Base-by-base conservation (phyloP, 352 stramenopile genomes). In the Pythium rhizo-oryzae region DNA sequence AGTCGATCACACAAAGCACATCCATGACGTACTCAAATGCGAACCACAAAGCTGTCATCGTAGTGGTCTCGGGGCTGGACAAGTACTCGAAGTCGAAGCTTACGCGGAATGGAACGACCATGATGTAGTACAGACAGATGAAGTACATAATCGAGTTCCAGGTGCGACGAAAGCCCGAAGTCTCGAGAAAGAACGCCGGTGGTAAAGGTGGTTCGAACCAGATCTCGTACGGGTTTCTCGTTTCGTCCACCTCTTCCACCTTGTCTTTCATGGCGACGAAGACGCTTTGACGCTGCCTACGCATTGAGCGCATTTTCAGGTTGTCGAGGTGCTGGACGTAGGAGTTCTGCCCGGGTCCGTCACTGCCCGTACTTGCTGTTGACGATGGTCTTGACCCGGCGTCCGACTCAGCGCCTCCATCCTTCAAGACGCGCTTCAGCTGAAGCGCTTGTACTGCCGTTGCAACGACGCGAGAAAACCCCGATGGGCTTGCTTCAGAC, bases 1-100 rank as follows among this genome's bases (percentile, higher is more conserved):
- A 83, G 61, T 93, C 84, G 15, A 81, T 28, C 4, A 87, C 30
- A 35, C 79, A 88, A 1, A 77, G 49, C 6, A 61, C 25, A 53
- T 85, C 77, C n/a, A 80, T 41, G 16, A 71, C 24, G 54, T 80
- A 85, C 64, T 85, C 75, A 43, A 77, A 4, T 12, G 47, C 67
- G 50, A 85, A 77, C 75, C 77, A 58, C 30, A 24, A n/a, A 11
- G 41, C 51, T 33, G 12, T 69, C 49, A 24, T 30, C 16, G 25
- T 67, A 59, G 28, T 62, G 24, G 43, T 54, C 18, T 44, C 44
- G 23, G 39, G 56, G 43, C 56, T 62, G 8, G 54, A 64, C 46
- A 81, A 63, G 24, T 72, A 68, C 33, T 79, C 68, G 39, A 72
- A 70, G 41, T 67, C 54, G 25, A 81, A 81, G 49, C 67, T 70